Evolutionary conservation across 805 yeast species (phyloP).

Genomic region (Metschnikowia shivogae): DNA sequence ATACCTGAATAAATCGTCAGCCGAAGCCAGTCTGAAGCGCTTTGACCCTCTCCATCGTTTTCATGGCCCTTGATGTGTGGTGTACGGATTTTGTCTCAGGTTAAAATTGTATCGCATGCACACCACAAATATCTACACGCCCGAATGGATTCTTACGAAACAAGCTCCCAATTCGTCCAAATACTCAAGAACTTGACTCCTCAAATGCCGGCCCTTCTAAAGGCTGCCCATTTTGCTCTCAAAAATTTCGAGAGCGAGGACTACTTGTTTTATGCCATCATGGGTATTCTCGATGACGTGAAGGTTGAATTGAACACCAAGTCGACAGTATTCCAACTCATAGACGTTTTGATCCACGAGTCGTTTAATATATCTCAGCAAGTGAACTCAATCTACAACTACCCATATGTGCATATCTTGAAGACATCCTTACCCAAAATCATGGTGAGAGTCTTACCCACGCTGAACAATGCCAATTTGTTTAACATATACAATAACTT

Average conservation of each 20-base stretch:
- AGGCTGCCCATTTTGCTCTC: conserved; percentile 54
- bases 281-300: conserved; percentile 51
- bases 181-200: conserved; percentile 65
- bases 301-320: conserved; percentile 55
- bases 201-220: conserved; percentile 46
- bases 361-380: conserved; percentile 33
- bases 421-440: conserved; percentile 33
- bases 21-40: no score
- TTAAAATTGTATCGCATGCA: background rate
- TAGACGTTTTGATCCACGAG: conserved; percentile 55
- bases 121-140: background rate
- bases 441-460: conserved; percentile 33
- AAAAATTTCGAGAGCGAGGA: conserved; percentile 57
- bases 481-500: conserved; percentile 35
- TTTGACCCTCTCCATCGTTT: background rate
- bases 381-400: conserved; percentile 31
- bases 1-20: no score
- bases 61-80: conserved; percentile 1
- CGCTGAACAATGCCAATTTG: conserved; percentile 32
- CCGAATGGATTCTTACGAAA: conserved; percentile 84
- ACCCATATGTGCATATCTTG: conserved; percentile 35
- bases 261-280: conserved; percentile 62
- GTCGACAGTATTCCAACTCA: conserved; percentile 63
- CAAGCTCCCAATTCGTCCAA: conserved; percentile 69
- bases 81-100: conserved; percentile 10